These are phyloP conservation scores for Aspergillus fructus DNA, from an alignment of 2,329 filamentous ascomycete genomes.

Conservation along the genomic window DNA sequence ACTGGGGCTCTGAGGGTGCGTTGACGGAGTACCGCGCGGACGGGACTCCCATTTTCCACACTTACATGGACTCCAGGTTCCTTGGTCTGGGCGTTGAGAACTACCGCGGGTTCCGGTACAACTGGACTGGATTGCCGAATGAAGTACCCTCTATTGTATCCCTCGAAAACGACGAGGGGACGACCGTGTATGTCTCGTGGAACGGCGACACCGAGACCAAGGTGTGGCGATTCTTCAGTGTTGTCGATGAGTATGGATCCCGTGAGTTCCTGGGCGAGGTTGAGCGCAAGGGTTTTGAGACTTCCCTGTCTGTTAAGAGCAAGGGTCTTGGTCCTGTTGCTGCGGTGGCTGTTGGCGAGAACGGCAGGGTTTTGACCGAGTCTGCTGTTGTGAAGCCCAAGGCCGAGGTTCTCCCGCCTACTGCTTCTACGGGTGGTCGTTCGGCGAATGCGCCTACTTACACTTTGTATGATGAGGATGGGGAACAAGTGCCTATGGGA, in stretches of 20 bases:
- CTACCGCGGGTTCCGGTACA: slow-evolving; percentile 38
- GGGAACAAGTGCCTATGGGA: slow-evolving; percentile 4
- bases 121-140: slow-evolving; percentile 36
- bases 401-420: slow-evolving; percentile 21
- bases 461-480: slow-evolving; percentile 1
- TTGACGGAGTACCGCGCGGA: slow-evolving; percentile 25
- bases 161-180: slow-evolving; percentile 26
- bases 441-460: not conserved
- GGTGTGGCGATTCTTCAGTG: slow-evolving; percentile 35
- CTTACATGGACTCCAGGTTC: slow-evolving; percentile 29
- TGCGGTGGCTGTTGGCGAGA: slow-evolving; percentile 38
- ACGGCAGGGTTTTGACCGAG: slow-evolving; percentile 25
- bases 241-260: slow-evolving; percentile 8
- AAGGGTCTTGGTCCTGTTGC: slow-evolving; percentile 36
- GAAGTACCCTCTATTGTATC: slow-evolving; percentile 36
- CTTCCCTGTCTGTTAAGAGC: slow-evolving; percentile 22
- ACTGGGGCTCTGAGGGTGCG: slow-evolving; percentile 28
- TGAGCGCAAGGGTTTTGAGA: slow-evolving; percentile 27
- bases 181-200: slow-evolving; percentile 52
- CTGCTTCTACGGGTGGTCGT: not conserved
- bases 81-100: slow-evolving; percentile 28
- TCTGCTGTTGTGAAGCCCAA: slow-evolving; percentile 21
- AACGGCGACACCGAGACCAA: slow-evolving; percentile 50
- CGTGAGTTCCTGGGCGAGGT: slow-evolving; percentile 10
- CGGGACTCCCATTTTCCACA: slow-evolving; percentile 33